Percentiles rank a stretch among this genome's conserved stretches.
phyloP scores from a whole-genome alignment of 306 rosid genomes.

The Sicyos baderoa region DNA sequence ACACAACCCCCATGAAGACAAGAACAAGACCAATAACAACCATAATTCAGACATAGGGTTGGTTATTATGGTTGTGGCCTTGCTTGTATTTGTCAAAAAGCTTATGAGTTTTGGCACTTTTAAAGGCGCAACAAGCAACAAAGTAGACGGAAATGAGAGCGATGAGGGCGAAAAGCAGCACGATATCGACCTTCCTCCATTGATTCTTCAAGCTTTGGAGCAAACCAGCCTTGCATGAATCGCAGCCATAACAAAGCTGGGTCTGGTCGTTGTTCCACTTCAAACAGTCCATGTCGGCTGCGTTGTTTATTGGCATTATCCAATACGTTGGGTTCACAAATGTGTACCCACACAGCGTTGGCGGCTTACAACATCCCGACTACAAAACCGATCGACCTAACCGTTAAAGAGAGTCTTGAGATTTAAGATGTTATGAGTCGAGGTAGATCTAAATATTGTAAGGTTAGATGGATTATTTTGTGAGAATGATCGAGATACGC shows the following conservation, averaged over 20 bases:
- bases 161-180: neutral
- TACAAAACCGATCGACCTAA: neutral
- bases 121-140: neutral
- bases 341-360: conserved; percentile 3
- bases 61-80: neutral
- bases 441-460: too few species aligned
- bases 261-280: conserved; percentile 18
- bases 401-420: too few species aligned
- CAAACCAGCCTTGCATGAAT: conserved; percentile 12
- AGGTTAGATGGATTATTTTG: too few species aligned
- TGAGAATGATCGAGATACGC: too few species aligned
- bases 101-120: neutral
- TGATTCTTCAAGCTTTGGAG: conserved; percentile 5
- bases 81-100: conserved; percentile 13
- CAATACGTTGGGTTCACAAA: conserved; percentile 16
- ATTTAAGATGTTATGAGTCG: too few species aligned
- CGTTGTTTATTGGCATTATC: conserved; percentile 14
- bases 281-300: conserved; percentile 5
- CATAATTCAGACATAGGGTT: neutral
- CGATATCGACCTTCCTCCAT: conserved; percentile 13
- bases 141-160: neutral
- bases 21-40: neutral
- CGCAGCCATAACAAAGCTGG: conserved; percentile 8
- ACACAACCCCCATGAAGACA: neutral
- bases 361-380: conserved; percentile 20